These are phyloP conservation scores for Mycena haematopus DNA, from an alignment of 768 basidiomycete species.

Conservation along the genomic window DNA sequence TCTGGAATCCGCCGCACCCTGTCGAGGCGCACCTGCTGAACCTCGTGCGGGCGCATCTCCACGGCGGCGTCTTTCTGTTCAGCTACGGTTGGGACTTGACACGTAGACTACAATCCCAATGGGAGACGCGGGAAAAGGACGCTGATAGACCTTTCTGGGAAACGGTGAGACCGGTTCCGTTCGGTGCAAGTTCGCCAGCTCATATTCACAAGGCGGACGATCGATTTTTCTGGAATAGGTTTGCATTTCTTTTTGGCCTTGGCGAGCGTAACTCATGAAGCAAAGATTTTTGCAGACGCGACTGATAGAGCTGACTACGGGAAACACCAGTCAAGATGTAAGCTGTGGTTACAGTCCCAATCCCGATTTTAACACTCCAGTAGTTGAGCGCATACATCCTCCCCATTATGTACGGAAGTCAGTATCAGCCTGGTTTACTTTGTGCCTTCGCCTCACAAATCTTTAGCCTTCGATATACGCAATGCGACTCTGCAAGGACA, in stretches of 20 bases:
- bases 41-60: slow-evolving; percentile 85
- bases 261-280: slow-evolving; percentile 69
- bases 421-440: slow-evolving; percentile 41
- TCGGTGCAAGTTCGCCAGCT: neutral
- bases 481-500: slow-evolving; percentile 76
- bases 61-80: slow-evolving; percentile 83
- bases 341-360: slow-evolving; percentile 36
- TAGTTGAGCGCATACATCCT: slow-evolving; percentile 90
- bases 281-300: slow-evolving; percentile 48
- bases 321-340: slow-evolving; percentile 69
- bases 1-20: slow-evolving; percentile 75
- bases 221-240: slow-evolving; percentile 99
- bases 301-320: slow-evolving; percentile 46
- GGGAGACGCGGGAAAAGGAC: slow-evolving; percentile 59
- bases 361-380: slow-evolving; percentile 25
- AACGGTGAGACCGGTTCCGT: slow-evolving; percentile 57
- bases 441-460: slow-evolving; percentile 17
- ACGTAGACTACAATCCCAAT: slow-evolving; percentile 84
- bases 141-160: slow-evolving; percentile 73
- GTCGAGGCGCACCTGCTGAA: slow-evolving; percentile 89
- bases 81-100: slow-evolving; percentile 93
- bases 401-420: slow-evolving; percentile 94
- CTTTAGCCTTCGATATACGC: slow-evolving; percentile 84
- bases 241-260: slow-evolving; percentile 43
- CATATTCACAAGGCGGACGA: slow-evolving; percentile 74